Conservation (phyloP, 176 grass and related monocot species). For the Aegilops sharonensis region DNA sequence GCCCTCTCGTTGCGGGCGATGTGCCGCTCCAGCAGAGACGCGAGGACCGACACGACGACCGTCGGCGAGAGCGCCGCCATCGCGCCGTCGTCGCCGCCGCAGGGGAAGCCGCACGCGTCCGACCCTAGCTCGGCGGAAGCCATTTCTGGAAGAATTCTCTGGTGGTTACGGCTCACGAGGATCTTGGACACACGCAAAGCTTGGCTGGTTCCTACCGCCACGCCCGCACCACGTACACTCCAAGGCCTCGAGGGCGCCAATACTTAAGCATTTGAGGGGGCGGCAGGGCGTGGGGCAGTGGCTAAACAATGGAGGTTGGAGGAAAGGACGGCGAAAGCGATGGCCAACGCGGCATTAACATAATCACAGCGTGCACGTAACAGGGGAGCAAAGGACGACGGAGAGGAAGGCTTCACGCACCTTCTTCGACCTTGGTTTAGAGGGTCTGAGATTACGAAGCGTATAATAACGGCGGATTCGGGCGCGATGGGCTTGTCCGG, state of each 20-base stretch:
- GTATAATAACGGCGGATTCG: not conserved
- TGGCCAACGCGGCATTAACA: not conserved
- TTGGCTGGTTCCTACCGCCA: slow-evolving; percentile 5
- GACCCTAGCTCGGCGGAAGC: slow-evolving; percentile 39
- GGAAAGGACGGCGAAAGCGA: slow-evolving; percentile 34
- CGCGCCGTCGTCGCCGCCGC: slow-evolving; percentile 24
- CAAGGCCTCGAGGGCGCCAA: not conserved
- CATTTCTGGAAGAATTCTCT: slow-evolving; percentile 32
- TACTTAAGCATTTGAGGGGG: slow-evolving; percentile 11
- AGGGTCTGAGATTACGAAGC: not conserved
- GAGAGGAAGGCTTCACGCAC: slow-evolving; percentile 7
- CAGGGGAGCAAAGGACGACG: not conserved
- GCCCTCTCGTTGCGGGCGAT: slow-evolving; percentile 71
- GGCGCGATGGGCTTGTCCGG: slow-evolving; percentile 11
- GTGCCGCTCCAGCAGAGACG: slow-evolving; percentile 71
- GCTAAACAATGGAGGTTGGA: slow-evolving; percentile 38
- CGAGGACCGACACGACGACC: slow-evolving; percentile 70
- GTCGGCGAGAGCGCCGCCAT: slow-evolving; percentile 27
- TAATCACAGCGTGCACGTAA: slow-evolving; percentile 8
- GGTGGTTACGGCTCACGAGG: not conserved
- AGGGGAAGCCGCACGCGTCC: slow-evolving; percentile 40
- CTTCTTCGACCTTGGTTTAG: slow-evolving; percentile 6
- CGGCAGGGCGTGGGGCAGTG: slow-evolving; percentile 2
- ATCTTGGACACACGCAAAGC: not conserved
- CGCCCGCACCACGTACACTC: not conserved